Evolutionary conservation across 2,329 filamentous ascomycete species (phyloP), one percentile per base, ranked within the genome.

Genomic region (Cryphonectria naterciae): DNA sequence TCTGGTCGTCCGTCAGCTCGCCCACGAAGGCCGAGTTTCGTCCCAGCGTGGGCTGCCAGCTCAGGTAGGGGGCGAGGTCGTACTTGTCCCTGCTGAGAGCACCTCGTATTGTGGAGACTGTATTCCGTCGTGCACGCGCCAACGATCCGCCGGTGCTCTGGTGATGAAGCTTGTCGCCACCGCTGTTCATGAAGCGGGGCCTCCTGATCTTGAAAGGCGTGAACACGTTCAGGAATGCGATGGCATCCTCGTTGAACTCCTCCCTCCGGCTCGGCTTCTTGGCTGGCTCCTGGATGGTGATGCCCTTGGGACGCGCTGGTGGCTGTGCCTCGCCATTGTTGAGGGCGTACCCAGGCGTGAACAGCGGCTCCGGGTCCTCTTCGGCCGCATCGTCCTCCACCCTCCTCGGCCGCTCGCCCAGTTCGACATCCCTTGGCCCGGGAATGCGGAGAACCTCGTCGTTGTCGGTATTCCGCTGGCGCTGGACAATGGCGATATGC

Each of bases 21-120:
- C 95, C 93, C 17, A 96, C 87, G 77, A 98, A 99, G 52, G 93
- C 92, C 15, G 95, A 98, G 79, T 99, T 99, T 73, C 96, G 90
- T 35, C 92, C 95, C 68, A 98, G 88, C 0, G 96, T 99, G 2
- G 96, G 94, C 72, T 95, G 91, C 88, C 94, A 98, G 80, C 94
- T 98, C 67, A 99, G 87, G 79, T 99, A 99, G 0, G 96, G 96
- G 83, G 93, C 92, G 1, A 79, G 78, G 43, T 89, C 82, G n/a
- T 81, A 78, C 72, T 85, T 85, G 58, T 87, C 86, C 35, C 88
- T 84, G 19, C 86, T 86, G 68, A 87, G 81, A 11, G 82, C 87
- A 0, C 84, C 86, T 71, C 86, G 85, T 74, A 95, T 85, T 70
- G 83, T 90, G 64, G 84, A 87, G 35, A 90, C 81, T 0, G 90